These are phyloP conservation scores for Leishmania turanica DNA, from an alignment of 208 protist species.

Conservation along the genomic window DNA sequence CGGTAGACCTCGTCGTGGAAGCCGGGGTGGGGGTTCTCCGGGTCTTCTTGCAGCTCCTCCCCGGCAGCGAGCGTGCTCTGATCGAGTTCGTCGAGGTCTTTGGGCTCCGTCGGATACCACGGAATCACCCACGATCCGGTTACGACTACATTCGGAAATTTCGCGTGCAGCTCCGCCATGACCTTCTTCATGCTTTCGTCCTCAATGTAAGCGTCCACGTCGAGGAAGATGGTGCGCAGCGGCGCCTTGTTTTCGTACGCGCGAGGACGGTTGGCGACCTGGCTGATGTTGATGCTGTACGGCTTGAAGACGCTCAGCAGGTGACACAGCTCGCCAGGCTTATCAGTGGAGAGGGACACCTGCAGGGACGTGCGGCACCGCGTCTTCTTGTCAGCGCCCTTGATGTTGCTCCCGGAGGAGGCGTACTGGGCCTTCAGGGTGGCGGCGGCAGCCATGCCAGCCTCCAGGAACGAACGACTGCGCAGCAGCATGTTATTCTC, in stretches of 20 bases:
- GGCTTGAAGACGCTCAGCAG: constrained; percentile 51
- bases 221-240: constrained; percentile 65
- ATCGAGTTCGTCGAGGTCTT: constrained; percentile 89
- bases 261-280: constrained; percentile 53
- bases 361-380: constrained; percentile 57
- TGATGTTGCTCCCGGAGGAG: constrained; percentile 50
- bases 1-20: constrained; percentile 95
- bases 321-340: constrained; percentile 47
- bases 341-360: constrained; percentile 51
- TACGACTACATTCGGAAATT: constrained; percentile 42
- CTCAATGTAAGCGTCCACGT: constrained; percentile 59
- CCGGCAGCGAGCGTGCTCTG: constrained; percentile 84
- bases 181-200: constrained; percentile 40
- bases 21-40: constrained; percentile 93
- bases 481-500: constrained; percentile 15
- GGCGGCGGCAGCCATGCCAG: constrained; percentile 16
- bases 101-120: constrained; percentile 68
- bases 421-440: constrained; percentile 55
- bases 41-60: constrained; percentile 86
- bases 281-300: constrained; percentile 56
- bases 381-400: constrained; percentile 27
- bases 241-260: constrained; percentile 49
- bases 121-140: constrained; percentile 68
- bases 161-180: constrained; percentile 30
- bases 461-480: background rate